Conservation (phyloP, 805 yeast species). For the Teunomyces cretensis region DNA sequence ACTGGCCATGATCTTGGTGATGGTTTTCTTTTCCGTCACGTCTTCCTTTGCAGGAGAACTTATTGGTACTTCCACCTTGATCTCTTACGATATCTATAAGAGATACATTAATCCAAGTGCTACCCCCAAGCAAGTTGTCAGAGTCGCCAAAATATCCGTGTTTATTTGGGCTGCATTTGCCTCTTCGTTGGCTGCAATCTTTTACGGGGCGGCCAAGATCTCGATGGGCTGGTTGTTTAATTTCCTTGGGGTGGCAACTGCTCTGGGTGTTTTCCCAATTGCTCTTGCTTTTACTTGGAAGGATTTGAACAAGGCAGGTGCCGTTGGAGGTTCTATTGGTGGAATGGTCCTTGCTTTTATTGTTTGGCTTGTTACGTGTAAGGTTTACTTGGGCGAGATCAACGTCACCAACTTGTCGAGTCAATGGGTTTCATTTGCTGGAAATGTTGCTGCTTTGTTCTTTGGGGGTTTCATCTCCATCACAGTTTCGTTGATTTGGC, state of each 20-base stretch:
- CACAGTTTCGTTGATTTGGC: slow-evolving; percentile 30
- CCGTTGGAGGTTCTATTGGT: slow-evolving; percentile 36
- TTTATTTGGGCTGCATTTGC: slow-evolving; percentile 21
- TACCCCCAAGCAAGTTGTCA: slow-evolving; percentile 22
- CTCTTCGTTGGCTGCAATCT: slow-evolving; percentile 20
- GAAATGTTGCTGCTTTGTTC: slow-evolving; percentile 36
- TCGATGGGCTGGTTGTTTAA: slow-evolving; percentile 40
- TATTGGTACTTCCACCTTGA: slow-evolving; percentile 39
- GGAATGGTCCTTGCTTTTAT: slow-evolving; percentile 36
- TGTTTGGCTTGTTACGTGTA: slow-evolving; percentile 40
- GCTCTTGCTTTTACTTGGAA: slow-evolving; percentile 27
- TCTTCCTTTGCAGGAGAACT: slow-evolving; percentile 43
- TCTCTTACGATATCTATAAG: slow-evolving; percentile 26
- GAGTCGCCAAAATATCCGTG: slow-evolving; percentile 20
- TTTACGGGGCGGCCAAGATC: slow-evolving; percentile 24
- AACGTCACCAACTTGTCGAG: slow-evolving; percentile 31
- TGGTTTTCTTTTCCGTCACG: slow-evolving; percentile 41
- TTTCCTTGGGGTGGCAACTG: slow-evolving; percentile 27
- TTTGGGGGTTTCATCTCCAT: slow-evolving; percentile 37
- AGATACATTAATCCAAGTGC: slow-evolving; percentile 23
- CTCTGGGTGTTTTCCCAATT: slow-evolving; percentile 27
- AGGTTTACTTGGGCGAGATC: slow-evolving; percentile 33
- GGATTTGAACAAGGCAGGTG: slow-evolving; percentile 34
- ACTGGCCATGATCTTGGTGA: slow-evolving; percentile 26
- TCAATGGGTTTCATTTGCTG: slow-evolving; percentile 43